Evolutionary conservation across 2,329 filamentous ascomycete species (phyloP).

Genomic region (Stagonosporopsis chrysanthemi): DNA sequence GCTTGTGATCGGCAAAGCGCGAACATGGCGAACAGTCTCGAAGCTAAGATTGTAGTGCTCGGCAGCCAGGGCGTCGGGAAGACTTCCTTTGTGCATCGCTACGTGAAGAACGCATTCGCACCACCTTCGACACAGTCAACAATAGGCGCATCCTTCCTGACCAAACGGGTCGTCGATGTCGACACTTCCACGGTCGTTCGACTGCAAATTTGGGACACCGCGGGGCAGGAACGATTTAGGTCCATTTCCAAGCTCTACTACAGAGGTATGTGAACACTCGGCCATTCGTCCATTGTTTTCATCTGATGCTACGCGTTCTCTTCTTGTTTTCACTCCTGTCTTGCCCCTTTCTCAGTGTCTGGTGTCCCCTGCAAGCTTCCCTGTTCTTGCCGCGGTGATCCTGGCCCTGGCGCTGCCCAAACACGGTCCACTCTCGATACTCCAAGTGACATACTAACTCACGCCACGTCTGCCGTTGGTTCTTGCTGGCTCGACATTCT

Average conservation of each 20-base stretch:
- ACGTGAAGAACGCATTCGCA: constrained; percentile 75
- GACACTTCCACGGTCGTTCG: constrained; percentile 87
- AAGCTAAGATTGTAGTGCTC: constrained; percentile 83
- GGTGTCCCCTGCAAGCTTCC: constrained; percentile 7
- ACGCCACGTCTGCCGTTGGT: background rate
- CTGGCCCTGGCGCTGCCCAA: constrained; percentile 19
- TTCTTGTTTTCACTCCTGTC: background rate
- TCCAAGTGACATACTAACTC: constrained; percentile 8
- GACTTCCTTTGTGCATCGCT: constrained; percentile 78
- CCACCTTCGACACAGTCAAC: constrained; percentile 61
- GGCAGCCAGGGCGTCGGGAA: constrained; percentile 82
- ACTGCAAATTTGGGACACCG: constrained; percentile 97
- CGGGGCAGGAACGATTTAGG: constrained; percentile 93
- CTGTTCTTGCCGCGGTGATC: constrained; percentile 8
- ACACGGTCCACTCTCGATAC: constrained; percentile 3
- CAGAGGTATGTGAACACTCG: constrained; percentile 57
- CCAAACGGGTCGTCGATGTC: constrained; percentile 73
- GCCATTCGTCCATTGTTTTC: background rate
- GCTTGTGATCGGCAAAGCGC: background rate
- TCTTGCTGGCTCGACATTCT: background rate
- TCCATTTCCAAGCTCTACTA: constrained; percentile 97
- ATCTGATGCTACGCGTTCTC: background rate
- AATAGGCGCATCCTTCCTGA: constrained; percentile 64
- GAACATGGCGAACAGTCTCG: constrained; percentile 63
- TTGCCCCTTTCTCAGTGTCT: constrained; percentile 16